Base-by-base conservation (phyloP, 495 filamentous ascomycete species). In the Lepraria neglecta region DNA sequence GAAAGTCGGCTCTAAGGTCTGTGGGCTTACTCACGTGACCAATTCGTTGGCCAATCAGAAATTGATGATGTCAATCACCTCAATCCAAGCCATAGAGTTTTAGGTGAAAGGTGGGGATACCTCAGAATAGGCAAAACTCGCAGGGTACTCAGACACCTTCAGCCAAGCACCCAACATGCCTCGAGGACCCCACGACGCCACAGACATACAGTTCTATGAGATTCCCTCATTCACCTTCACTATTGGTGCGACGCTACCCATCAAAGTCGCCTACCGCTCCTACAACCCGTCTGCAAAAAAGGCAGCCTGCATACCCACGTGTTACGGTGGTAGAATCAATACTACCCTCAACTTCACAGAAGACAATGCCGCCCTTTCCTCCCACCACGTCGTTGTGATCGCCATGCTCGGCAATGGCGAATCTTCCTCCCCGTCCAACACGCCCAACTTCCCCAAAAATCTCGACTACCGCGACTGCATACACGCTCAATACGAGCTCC, bases 261-360 rank as follows among this genome's bases (percentile, higher is more conserved):
- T 76, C 53, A 71, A 69, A 30, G 61, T 80, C 17, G 77, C 78
- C 33, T 82, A 78, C 60, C 70, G 71, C 14, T 70, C 73, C 9
- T 70, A 75, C 68, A 77, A 77, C 46, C 72, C 72, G 11, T 69
- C 64, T 4, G 65, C 68, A 7, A 52, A 62, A 6, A 76, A 78
- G 50, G 65, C 53, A 3, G 74, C 70, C n/a, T 62, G 79, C 35
- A 71, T 80, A 30, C 74, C 74, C 21, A 82, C 79, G 6, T 82
- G 78, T 62, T 81, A 76, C 44, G 74, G 75, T 5, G 79, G 79
- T 27, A 68, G 69, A 44, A 70, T 81, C 40, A 69, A 75, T 14
- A 61, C 60, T 0, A 79, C 78, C 7, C 64, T 74, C 15, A 77
- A 68, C 55, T 79, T 80, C 47, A 62, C 52, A 15, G 15, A 27